Evolutionary conservation across 345 rosid species (phyloP).

Genomic region (Noccaea bulbosa): DNA sequence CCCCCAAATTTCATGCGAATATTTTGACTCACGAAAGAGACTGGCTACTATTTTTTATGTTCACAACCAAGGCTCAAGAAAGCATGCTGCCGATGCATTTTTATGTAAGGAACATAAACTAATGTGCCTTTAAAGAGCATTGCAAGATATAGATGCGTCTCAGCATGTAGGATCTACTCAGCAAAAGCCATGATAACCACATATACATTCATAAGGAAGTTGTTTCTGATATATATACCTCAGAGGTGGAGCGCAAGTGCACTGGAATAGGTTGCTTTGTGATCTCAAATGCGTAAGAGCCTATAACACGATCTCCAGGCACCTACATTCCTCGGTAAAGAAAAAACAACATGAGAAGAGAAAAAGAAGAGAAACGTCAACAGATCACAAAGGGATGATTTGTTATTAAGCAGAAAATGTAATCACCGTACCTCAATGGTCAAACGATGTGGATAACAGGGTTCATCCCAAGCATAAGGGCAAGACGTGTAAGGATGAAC

Average conservation of each 20-base stretch:
- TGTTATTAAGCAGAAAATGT: constrained; percentile 21
- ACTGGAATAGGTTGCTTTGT: constrained; percentile 64
- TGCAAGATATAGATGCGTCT: background rate
- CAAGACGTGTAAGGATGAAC: constrained; percentile 77
- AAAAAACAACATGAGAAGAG: constrained; percentile 16
- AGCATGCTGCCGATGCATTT: background rate
- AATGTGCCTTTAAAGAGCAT: constrained; percentile 12
- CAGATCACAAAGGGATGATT: background rate
- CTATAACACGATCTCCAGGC: constrained; percentile 83
- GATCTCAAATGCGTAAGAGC: constrained; percentile 82
- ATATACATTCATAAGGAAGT: constrained; percentile 15
- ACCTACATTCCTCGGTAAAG: constrained; percentile 55
- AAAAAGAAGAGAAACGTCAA: constrained; percentile 18
- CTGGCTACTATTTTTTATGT: constrained; percentile 4
- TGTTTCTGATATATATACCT: constrained; percentile 52
- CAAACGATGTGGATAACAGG: constrained; percentile 85
- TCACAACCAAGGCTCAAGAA: constrained; percentile 22
- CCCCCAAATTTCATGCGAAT: background rate
- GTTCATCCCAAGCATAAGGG: constrained; percentile 99
- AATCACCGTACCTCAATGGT: constrained; percentile 67
- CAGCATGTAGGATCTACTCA: constrained; percentile 14
- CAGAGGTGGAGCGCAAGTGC: constrained; percentile 67
- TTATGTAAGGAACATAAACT: background rate
- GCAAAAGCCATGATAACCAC: constrained; percentile 20
- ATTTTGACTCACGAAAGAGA: constrained; percentile 2